Evolutionary conservation across 441 rosid genomes (phyloP), one percentile per base, ranked within the genome.

Genomic region (Macaranga tanarius): DNA sequence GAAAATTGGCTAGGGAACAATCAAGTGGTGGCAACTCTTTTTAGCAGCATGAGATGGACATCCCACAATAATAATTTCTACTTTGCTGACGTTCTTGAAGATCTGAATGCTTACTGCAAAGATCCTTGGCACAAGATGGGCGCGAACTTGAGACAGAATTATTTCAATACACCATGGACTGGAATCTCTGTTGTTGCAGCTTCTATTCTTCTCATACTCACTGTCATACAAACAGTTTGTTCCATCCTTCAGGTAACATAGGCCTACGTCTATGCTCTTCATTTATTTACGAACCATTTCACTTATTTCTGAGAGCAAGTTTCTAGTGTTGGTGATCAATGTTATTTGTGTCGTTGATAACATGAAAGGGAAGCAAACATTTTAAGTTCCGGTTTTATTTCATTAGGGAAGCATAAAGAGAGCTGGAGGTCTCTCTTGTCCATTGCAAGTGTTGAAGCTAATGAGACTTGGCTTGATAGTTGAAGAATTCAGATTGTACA

Each of bases 111-210:
- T 0, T 38, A 70, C 23, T 20, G 23, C 42, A 57, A n/a, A 9
- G 44, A 17, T 3, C 15, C 22, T 22, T 22, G 65, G 65, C 52
- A 40, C n/a, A 70, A 38, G 52, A 23, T 63, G 55, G 58, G 0
- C 3, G 73, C 65, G 0, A 58, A 15, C 7, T 42, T 70, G 55
- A 57, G 11, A 70, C 73, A 70, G 1, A 17, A 70, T 22, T 70
- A 70, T 45, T 70, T 70, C 23, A 57, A 40, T 23, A 70, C 63
- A 42, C 65, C 73, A 26, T 70, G 73, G 73, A 17, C 54, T 23
- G 51, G 61, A 15, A 55, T 70, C 16, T 70, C 64, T 11, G 65
- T 70, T 44, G 50, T 19, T 12, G 73, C 73, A 15, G 73, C 73
- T 23, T 5, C 10, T 44, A 13, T 70, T 57, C 65, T 70, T 16